Evolutionary conservation across 2,329 filamentous ascomycete genomes (phyloP), one percentile per base, ranked within the genome.

Genomic region (Mycosphaerella sp.): DNA sequence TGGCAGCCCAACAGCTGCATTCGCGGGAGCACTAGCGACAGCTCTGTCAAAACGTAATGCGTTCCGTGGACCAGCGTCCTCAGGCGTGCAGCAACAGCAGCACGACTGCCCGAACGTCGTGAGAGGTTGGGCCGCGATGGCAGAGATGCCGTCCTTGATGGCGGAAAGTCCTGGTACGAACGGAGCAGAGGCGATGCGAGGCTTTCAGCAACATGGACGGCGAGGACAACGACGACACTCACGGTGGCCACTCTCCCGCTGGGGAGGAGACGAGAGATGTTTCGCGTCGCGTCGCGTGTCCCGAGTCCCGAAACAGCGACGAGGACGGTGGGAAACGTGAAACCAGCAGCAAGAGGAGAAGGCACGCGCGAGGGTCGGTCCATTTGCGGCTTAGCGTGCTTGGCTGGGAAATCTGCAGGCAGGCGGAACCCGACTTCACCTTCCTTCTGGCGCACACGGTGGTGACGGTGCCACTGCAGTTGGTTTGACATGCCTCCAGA

Each of bases 31-130:
- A 32, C 45, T 48, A 48, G 36, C 36, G 36, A 41, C 17, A 37
- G 45, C 36, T 48, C 41, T 32, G 45, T 36, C 17, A 30, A 34
- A 36, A 14, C 25, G 45, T 13, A 30, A 18, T 21, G 36, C 45
- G 13, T 48, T 48, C 45, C 45, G 45, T 48, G 45, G 45, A 21
- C 45, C 45, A 48, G 16, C 35, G 28, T 27, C 40, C 35, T 27
- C 32, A 34, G 45, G 37, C 45, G 37, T 48, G 45, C 45, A 48
- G 45, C 35, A 32, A 13, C 14, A 48, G 45, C 45, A 48, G 45
- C 45, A 48, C 30, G 45, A 41, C 45, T 48, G 45, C 37, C 45
- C 45, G 45, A 48, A 41, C 45, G 37, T 41, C 37, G 41, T 41
- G 36, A 25, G 45, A 48, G 18, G 45, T 40, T 40, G 43, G 43